Conservation (phyloP, 2,329 filamentous ascomycete species). For the Aureobasidium subglaciale region DNA sequence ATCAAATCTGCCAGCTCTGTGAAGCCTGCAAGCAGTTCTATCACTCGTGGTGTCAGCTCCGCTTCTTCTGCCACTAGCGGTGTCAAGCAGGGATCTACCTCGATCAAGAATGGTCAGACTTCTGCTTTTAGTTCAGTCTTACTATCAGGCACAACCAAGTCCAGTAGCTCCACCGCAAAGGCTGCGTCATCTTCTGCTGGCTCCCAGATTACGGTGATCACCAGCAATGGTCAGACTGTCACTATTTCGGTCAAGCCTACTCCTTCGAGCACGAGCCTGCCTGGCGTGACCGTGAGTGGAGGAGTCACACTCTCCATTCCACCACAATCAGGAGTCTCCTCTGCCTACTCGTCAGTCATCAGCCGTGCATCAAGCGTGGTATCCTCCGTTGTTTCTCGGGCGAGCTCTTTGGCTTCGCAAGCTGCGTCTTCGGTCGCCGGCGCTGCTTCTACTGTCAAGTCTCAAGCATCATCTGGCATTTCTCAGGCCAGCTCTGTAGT, state of each 20-base stretch:
- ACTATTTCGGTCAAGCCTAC: constrained; percentile 2
- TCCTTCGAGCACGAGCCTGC: neutral
- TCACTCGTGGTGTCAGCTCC: neutral
- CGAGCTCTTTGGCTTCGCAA: neutral
- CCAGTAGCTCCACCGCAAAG: neutral
- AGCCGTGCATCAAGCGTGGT: neutral
- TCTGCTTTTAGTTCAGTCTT: neutral
- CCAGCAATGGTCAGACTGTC: neutral
- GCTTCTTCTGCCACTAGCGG: neutral
- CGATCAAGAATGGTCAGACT: neutral
- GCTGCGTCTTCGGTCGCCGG: neutral
- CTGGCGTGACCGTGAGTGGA: neutral
- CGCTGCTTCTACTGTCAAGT: neutral
- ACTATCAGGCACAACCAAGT: neutral
- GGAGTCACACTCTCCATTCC: neutral
- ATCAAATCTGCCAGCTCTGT: neutral
- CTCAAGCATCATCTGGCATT: neutral
- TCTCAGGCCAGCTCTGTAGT: neutral
- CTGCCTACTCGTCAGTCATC: neutral
- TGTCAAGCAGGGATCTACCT: constrained; percentile 4
- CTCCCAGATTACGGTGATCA: neutral
- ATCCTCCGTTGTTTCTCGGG: neutral
- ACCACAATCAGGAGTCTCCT: neutral
- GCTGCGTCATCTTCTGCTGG: neutral
- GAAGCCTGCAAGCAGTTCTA: neutral